phyloP scores from a whole-genome alignment of 768 basidiomycete species.

The Amanita muscaria region DNA sequence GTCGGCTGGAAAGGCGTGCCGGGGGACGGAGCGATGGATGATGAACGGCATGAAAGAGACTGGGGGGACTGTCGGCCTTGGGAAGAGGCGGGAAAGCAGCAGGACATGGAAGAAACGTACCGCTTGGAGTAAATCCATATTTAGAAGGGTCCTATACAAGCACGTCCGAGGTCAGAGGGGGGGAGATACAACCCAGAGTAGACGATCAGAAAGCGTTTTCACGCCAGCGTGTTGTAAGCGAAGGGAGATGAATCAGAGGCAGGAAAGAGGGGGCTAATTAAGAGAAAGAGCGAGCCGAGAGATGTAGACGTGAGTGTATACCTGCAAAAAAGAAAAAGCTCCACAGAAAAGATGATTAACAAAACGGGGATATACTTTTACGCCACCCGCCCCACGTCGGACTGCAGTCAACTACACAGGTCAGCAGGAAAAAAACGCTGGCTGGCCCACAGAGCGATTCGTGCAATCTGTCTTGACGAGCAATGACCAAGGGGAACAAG shows the following conservation, averaged over 20 bases:
- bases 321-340: slow-evolving; percentile 11
- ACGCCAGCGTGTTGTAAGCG: slow-evolving; percentile 7
- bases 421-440: background rate
- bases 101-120: slow-evolving; percentile 7
- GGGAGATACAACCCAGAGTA: slow-evolving; percentile 2
- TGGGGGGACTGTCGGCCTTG: background rate
- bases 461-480: too few relatives aligned
- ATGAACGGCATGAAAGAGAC: background rate
- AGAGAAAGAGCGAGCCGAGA: slow-evolving; percentile 1
- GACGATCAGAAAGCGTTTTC: background rate
- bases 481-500: background rate
- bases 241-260: background rate
- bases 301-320: slow-evolving; percentile 5
- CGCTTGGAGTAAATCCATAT: slow-evolving; percentile 6
- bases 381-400: slow-evolving; percentile 8
- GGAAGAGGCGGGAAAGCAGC: background rate
- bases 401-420: background rate
- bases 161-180: background rate
- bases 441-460: background rate
- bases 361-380: slow-evolving; percentile 9
- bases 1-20: slow-evolving; percentile 30
- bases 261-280: background rate
- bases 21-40: slow-evolving; percentile 8
- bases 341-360: slow-evolving; percentile 8
- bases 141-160: background rate